phyloP scores from a whole-genome alignment of 129 eudicot genomes.

The Scalesia atractyloides region DNA sequence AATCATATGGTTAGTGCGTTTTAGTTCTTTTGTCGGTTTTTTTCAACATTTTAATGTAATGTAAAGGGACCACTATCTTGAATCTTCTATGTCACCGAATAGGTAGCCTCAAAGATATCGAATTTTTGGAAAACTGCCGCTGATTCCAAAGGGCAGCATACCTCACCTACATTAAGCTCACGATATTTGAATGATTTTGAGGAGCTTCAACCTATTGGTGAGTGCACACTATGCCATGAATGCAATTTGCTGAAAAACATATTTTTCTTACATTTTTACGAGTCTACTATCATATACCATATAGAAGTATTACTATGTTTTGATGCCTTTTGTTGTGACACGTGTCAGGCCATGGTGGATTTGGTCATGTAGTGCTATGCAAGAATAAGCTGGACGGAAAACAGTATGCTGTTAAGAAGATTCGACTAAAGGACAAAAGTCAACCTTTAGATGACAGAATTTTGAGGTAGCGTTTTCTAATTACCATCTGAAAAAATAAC shows the following conservation, averaged over 20 bases:
- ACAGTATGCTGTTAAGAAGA: conserved; percentile 91
- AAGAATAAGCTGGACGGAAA: conserved; percentile 96
- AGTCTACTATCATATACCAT: conserved; percentile 18
- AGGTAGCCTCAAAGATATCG: conserved; percentile 72
- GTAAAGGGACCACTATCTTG: conserved; percentile 11
- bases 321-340: conserved; percentile 18
- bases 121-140: conserved; percentile 72
- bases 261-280: not conserved
- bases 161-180: conserved; percentile 62
- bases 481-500: not conserved
- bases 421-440: conserved; percentile 79
- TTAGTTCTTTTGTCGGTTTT: conserved; percentile 2
- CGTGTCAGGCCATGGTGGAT: conserved; percentile 86
- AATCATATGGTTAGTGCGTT: conserved; percentile 60
- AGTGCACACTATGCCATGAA: conserved; percentile 17
- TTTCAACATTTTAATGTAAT: conserved; percentile 6
- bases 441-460: conserved; percentile 81
- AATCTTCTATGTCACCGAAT: conserved; percentile 13
- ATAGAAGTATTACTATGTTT: conserved; percentile 9
- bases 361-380: conserved; percentile 93
- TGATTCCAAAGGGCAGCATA: conserved; percentile 57
- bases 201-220: conserved; percentile 90
- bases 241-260: conserved; percentile 7
- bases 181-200: conserved; percentile 91
- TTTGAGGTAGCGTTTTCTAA: conserved; percentile 54